Percentiles rank a stretch among this genome's conserved stretches.
These are phyloP conservation scores for Clonostachys byssicola DNA, from an alignment of 2,329 filamentous ascomycete species.

Conservation along the genomic window DNA sequence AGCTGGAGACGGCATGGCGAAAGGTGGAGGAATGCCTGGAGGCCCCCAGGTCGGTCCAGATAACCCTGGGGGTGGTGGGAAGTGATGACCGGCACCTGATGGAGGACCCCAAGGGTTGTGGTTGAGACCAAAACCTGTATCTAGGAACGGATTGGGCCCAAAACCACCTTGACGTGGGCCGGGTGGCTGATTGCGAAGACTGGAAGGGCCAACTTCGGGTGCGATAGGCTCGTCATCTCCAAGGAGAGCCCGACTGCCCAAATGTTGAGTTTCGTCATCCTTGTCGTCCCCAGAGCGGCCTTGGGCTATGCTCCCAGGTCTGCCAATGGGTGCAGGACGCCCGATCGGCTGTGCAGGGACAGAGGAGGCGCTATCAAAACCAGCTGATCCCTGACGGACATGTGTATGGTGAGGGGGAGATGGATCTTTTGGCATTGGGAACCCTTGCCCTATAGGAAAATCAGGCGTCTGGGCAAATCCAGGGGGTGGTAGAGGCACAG, in stretches of 20 bases:
- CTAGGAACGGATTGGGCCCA: conserved; percentile 32
- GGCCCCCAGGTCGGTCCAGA: conserved; percentile 27
- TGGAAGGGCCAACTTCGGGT: conserved; percentile 18
- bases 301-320: conserved; percentile 69
- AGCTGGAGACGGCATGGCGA: conserved; percentile 23
- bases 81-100: conserved; percentile 20
- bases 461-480: conserved; percentile 22
- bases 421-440: conserved; percentile 23
- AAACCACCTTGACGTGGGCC: conserved; percentile 38
- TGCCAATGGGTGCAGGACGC: conserved; percentile 81
- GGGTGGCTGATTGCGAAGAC: conserved; percentile 45
- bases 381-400: conserved; percentile 70
- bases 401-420: conserved; percentile 45
- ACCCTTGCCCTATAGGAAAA: conserved; percentile 21
- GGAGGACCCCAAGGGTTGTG: conserved; percentile 37
- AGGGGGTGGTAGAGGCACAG: conserved; percentile 26
- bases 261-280: conserved; percentile 71
- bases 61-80: conserved; percentile 43
- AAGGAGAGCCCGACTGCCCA: conserved; percentile 87
- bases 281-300: conserved; percentile 48
- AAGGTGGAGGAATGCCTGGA: conserved; percentile 24
- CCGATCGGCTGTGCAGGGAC: conserved; percentile 68
- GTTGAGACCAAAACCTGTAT: conserved; percentile 28
- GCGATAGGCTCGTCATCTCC: conserved; percentile 62
- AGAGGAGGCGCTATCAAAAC: conserved; percentile 53